Evolutionary conservation across 495 filamentous ascomycete species (phyloP), one percentile per base, ranked within the genome.

Genomic region (Penicillium malachiteum): DNA sequence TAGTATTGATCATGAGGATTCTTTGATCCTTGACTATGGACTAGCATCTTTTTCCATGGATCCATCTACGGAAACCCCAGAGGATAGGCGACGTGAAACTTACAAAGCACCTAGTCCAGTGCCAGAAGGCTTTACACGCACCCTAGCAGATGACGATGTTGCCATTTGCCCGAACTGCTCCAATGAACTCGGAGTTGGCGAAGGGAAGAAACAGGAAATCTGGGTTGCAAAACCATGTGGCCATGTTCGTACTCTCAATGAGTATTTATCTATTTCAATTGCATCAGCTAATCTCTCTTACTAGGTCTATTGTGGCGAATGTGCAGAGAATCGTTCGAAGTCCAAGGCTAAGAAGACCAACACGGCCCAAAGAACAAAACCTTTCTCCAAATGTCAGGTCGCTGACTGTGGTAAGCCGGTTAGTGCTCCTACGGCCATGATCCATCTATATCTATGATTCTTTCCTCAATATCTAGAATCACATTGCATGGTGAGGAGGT

Each of bases 191-290:
- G 84, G 87, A n/a, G 71, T 71, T 16, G 79, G 80, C 17, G 73
- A 79, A 41, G 83, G 84, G 21, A 53, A 72, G 7, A 84, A 86
- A 65, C 81, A 82, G 64, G 81, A 88, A 54, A 85, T 91, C 33
- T 91, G 89, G 87, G 78, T 89, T 14, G 76, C 84, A 1, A 90
- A 84, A 58, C 71, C 73, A 53, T 92, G 89, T 69, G 89, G 89
- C 51, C 89, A 92, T 78, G 89, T 92, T 76, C 56, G 87, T 77
- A 56, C 48, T 16, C 32, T 17, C 18, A n/a, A 26, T 26, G 2
- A 55, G n/a, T 26, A n/a, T 13, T 31, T 31, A 26, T 39, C 7
- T 5, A 31, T 41, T n/a, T 31, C 12, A 3, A 12, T 11, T 50
- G 3, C 7, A 30, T 39, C 1, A 17, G 11, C 32, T 35, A 33